These are phyloP conservation scores for Epichloe coenophiala DNA, from an alignment of 2,329 filamentous ascomycete species.

Conservation along the genomic window DNA sequence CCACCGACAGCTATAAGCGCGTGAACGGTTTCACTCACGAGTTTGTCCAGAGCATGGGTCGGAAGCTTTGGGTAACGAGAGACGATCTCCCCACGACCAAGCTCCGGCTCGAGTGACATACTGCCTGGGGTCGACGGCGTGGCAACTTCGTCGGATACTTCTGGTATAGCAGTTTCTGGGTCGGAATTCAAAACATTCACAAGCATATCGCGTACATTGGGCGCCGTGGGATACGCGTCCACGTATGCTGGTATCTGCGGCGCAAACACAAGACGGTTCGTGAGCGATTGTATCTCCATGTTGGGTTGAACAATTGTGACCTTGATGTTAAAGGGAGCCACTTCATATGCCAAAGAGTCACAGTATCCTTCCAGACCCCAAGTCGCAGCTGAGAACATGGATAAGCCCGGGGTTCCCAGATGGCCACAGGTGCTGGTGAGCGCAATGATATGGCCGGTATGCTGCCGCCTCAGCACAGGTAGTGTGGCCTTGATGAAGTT, in stretches of 20 bases:
- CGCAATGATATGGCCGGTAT: slow-evolving; percentile 80
- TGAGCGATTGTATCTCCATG: slow-evolving; percentile 79
- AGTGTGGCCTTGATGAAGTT: slow-evolving; percentile 88
- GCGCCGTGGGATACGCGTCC: slow-evolving; percentile 41
- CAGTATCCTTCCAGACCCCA: slow-evolving; percentile 96
- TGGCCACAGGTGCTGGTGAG: slow-evolving; percentile 85
- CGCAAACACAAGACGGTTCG: slow-evolving; percentile 74
- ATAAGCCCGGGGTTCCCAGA: slow-evolving; percentile 80
- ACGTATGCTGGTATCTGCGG: slow-evolving; percentile 52
- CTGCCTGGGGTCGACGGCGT: slow-evolving; percentile 19
- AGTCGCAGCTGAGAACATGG: slow-evolving; percentile 81
- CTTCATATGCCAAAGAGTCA: slow-evolving; percentile 88
- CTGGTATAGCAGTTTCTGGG: slow-evolving; percentile 44
- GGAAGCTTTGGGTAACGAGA: slow-evolving; percentile 65
- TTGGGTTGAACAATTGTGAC: slow-evolving; percentile 92
- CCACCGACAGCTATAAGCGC: slow-evolving; percentile 85
- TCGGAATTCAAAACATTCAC: slow-evolving; percentile 65
- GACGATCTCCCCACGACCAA: slow-evolving; percentile 32
- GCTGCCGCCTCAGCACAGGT: slow-evolving; percentile 64
- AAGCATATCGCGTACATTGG: slow-evolving; percentile 72
- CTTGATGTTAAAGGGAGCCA: slow-evolving; percentile 93
- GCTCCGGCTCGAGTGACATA: slow-evolving; percentile 19
- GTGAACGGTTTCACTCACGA: slow-evolving; percentile 82
- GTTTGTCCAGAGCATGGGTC: slow-evolving; percentile 50
- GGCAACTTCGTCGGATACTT: slow-evolving; percentile 14